A percentile compares a stretch with the other conserved stretches of the same genome.
phyloP scores from a whole-genome alignment of 169 alveolate genomes.

The Cryptosporidium sp. region DNA sequence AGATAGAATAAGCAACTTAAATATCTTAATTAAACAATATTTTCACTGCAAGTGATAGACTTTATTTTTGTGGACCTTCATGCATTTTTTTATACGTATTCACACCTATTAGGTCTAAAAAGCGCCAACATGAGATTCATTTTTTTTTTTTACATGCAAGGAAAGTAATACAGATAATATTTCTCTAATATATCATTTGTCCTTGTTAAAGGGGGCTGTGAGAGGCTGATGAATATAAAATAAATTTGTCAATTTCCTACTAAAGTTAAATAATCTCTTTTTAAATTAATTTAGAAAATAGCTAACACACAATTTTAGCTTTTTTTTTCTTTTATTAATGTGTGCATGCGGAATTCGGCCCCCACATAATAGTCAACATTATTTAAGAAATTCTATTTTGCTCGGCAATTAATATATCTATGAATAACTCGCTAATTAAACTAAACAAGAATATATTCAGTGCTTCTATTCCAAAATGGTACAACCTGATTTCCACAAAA shows the following conservation, averaged over 20 bases:
- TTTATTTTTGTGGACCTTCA: neutral
- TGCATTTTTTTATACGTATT: conserved; percentile 6
- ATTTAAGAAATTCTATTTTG: no score
- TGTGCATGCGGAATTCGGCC: neutral
- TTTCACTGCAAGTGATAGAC: neutral
- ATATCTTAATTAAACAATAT: neutral
- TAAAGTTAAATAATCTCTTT: no score
- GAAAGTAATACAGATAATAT: neutral
- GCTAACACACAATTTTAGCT: no score
- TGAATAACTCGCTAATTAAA: neutral
- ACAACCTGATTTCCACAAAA: neutral
- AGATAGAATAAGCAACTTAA: neutral
- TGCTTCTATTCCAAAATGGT: neutral
- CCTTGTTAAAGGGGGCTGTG: neutral
- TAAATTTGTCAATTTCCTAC: neutral
- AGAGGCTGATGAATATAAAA: neutral
- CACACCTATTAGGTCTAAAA: conserved; percentile 14
- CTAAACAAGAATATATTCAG: neutral
- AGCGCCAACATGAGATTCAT: neutral
- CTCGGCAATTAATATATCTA: no score
- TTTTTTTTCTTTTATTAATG: neutral
- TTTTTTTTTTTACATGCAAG: neutral
- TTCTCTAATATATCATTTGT: neutral
- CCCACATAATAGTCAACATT: neutral
- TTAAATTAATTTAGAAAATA: no score